A percentile compares a stretch with the other conserved stretches of the same genome.
Conservation (phyloP, 108 stramenopile genomes). For the Bacterosira constricta region DNA sequence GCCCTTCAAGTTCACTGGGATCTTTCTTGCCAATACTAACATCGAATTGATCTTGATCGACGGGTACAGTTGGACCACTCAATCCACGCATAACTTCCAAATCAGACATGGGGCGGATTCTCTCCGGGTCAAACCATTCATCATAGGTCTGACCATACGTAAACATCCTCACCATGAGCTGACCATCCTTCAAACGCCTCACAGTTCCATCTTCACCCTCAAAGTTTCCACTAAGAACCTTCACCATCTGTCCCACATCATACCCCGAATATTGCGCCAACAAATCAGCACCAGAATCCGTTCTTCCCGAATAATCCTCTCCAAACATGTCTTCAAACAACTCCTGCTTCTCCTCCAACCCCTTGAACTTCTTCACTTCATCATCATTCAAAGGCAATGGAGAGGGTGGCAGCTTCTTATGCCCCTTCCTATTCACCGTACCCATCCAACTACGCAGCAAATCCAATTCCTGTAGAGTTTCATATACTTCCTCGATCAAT, state of each 20-base stretch:
- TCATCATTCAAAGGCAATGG: conserved; percentile 71
- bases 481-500: conserved; percentile 65
- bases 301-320: conserved; percentile 45
- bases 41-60: conserved; percentile 66
- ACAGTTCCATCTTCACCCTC: conserved; percentile 80
- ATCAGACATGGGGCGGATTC: conserved; percentile 69
- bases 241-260: conserved; percentile 84
- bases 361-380: conserved; percentile 80
- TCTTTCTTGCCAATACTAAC: conserved; percentile 50
- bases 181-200: conserved; percentile 72
- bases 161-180: conserved; percentile 71
- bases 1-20: conserved; percentile 17
- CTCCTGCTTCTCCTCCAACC: conserved; percentile 70
- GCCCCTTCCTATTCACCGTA: conserved; percentile 75
- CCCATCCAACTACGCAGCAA: conserved; percentile 87
- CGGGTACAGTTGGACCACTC: conserved; percentile 65
- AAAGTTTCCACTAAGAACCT: conserved; percentile 66
- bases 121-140: conserved; percentile 79
- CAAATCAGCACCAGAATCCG: conserved; percentile 54
- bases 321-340: conserved; percentile 58
- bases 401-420: conserved; percentile 77
- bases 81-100: conserved; percentile 69
- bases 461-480: conserved; percentile 73
- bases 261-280: conserved; percentile 62
- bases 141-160: conserved; percentile 81